Conservation (phyloP, 2,329 filamentous ascomycete species). For the Trichophyton schoenleinii region DNA sequence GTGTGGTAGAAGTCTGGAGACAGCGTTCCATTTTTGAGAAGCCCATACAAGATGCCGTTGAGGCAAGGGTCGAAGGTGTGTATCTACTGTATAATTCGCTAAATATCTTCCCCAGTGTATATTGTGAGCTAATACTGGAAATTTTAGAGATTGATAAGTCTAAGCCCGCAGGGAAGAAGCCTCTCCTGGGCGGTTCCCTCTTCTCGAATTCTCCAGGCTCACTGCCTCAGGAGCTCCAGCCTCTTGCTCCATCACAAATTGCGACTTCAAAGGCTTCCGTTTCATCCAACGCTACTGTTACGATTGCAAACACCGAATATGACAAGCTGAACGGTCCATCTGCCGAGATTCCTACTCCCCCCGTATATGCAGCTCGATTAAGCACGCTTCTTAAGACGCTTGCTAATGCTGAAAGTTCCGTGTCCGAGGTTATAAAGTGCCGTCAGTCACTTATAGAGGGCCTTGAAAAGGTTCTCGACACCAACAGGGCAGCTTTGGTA, state of each 20-base stretch:
- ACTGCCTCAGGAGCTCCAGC: slow-evolving; percentile 63
- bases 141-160: slow-evolving; percentile 43
- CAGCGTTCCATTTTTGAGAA: slow-evolving; percentile 71
- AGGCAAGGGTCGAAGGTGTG: slow-evolving; percentile 65
- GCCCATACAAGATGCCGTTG: slow-evolving; percentile 67
- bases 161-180: slow-evolving; percentile 41
- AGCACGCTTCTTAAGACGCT: slow-evolving; percentile 82
- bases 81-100: slow-evolving; percentile 14
- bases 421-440: slow-evolving; percentile 79
- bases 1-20: slow-evolving; percentile 91
- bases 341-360: slow-evolving; percentile 59
- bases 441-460: slow-evolving; percentile 64
- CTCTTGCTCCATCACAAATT: slow-evolving; percentile 62
- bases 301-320: slow-evolving; percentile 67
- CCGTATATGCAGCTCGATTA: slow-evolving; percentile 81
- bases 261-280: slow-evolving; percentile 60
- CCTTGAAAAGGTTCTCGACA: slow-evolving; percentile 68
- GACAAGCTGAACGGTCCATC: slow-evolving; percentile 66
- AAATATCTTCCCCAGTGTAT: background rate
- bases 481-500: slow-evolving; percentile 56
- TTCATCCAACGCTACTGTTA: slow-evolving; percentile 53
- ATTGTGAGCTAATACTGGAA: slow-evolving; percentile 2
- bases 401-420: slow-evolving; percentile 74
- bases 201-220: slow-evolving; percentile 48
- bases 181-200: slow-evolving; percentile 54